A percentile compares a stretch with the other conserved stretches of the same genome.
Evolutionary conservation across 371 early-diverging fungal species (phyloP).

Genomic region (Rhizopus sp.): DNA sequence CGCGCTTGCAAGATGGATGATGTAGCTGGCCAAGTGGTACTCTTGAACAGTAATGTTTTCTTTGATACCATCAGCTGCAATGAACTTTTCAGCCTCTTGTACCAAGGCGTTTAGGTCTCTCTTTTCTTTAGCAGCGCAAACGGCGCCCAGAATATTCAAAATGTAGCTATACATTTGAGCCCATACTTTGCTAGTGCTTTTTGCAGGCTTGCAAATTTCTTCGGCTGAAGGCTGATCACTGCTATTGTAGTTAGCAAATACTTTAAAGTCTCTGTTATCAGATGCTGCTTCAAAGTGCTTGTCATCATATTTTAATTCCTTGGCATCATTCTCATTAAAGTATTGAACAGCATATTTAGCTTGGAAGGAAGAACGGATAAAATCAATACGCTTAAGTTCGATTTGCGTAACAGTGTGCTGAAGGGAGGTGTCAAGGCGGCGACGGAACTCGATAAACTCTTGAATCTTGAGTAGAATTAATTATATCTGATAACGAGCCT

Average conservation of each 20-base stretch:
- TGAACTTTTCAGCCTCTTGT: constrained; percentile 16
- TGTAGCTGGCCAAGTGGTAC: constrained; percentile 26
- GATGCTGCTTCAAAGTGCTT: constrained; percentile 32
- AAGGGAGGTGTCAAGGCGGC: constrained; percentile 71
- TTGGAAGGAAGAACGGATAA: constrained; percentile 53
- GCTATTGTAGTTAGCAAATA: constrained; percentile 59
- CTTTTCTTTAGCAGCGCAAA: constrained; percentile 36
- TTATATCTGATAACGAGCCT: neutral
- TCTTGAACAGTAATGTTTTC: constrained; percentile 30
- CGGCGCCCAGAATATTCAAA: constrained; percentile 26
- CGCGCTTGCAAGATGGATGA: constrained; percentile 26
- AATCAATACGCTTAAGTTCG: constrained; percentile 61
- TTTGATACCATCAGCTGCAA: constrained; percentile 19
- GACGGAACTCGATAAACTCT: constrained; percentile 84
- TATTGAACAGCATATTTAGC: constrained; percentile 55
- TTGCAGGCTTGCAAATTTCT: constrained; percentile 39
- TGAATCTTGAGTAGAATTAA: constrained; percentile 50
- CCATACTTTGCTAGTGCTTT: constrained; percentile 41
- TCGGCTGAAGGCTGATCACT: constrained; percentile 40
- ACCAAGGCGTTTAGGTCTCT: constrained; percentile 20
- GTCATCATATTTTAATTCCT: constrained; percentile 52
- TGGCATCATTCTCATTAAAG: constrained; percentile 61
- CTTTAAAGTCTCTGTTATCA: constrained; percentile 68
- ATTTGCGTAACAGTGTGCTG: constrained; percentile 66
- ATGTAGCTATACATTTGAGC: constrained; percentile 39